These are phyloP conservation scores for Lentinula lateritia DNA, from an alignment of 768 basidiomycete species.

Conservation along the genomic window DNA sequence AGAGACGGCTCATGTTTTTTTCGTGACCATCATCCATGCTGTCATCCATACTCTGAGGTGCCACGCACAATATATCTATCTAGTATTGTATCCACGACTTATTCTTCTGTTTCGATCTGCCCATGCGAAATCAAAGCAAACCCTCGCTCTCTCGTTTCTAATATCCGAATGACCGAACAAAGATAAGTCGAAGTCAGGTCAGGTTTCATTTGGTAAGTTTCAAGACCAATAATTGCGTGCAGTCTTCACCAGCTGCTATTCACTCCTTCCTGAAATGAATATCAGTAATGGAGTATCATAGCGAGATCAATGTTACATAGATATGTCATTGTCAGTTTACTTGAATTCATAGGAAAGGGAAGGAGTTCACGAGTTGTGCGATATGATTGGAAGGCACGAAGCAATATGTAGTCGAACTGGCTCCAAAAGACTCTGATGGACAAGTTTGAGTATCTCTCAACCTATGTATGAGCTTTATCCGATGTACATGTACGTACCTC, in stretches of 20 bases:
- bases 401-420: slow-evolving; percentile 2
- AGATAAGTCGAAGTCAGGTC: no score
- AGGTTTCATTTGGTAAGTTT: no score
- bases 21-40: neutral
- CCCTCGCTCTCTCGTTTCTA: neutral
- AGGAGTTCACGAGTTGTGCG: slow-evolving; percentile 15
- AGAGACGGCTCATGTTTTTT: neutral
- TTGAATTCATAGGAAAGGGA: slow-evolving; percentile 17
- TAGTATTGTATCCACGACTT: neutral
- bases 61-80: neutral
- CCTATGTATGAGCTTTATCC: neutral
- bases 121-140: neutral
- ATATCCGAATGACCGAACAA: neutral
- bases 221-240: no score
- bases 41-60: neutral
- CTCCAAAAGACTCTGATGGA: neutral
- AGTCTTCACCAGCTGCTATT: no score
- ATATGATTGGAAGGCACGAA: slow-evolving; percentile 13
- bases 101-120: neutral
- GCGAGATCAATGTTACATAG: no score
- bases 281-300: no score
- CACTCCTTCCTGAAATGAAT: no score
- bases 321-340: no score
- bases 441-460: neutral
- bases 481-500: neutral